Conservation (phyloP, 2,329 filamentous ascomycete species). For the Colletotrichum sp. region DNA sequence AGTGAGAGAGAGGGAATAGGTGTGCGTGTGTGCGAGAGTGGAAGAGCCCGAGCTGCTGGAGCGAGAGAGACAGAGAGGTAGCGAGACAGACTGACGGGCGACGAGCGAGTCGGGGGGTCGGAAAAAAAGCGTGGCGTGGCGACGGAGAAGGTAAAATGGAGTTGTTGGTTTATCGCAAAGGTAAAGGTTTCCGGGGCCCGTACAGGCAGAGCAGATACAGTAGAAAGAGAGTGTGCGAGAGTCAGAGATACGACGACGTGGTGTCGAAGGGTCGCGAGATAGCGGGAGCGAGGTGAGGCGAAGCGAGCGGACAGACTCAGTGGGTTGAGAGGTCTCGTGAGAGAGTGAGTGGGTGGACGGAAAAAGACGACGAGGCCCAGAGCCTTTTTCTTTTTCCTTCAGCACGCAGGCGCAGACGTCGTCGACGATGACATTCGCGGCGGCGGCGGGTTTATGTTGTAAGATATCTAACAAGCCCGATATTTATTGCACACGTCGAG, state of each 20-base stretch:
- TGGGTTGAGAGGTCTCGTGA: background rate
- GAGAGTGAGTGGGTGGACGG: background rate
- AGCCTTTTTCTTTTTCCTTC: background rate
- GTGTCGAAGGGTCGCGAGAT: conserved; percentile 7
- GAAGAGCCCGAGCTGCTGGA: background rate
- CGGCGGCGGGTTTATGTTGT: background rate
- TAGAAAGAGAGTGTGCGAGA: background rate
- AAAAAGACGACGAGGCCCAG: background rate
- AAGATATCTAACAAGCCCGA: background rate
- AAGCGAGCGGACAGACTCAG: conserved; percentile 10
- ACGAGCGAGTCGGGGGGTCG: background rate
- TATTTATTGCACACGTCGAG: conserved; percentile 18
- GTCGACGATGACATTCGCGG: conserved; percentile 7
- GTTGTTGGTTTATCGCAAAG: background rate
- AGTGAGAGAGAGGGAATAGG: background rate
- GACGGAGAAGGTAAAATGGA: conserved; percentile 7
- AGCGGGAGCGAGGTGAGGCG: conserved; percentile 7
- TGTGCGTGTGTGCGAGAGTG: background rate
- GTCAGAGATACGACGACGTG: background rate
- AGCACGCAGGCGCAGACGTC: background rate
- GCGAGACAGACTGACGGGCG: background rate
- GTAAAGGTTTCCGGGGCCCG: background rate
- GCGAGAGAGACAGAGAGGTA: background rate
- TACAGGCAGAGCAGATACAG: background rate
- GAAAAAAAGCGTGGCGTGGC: background rate